These are phyloP conservation scores for Leccinellum rugosiceps DNA, from an alignment of 768 basidiomycete species.

Conservation along the genomic window DNA sequence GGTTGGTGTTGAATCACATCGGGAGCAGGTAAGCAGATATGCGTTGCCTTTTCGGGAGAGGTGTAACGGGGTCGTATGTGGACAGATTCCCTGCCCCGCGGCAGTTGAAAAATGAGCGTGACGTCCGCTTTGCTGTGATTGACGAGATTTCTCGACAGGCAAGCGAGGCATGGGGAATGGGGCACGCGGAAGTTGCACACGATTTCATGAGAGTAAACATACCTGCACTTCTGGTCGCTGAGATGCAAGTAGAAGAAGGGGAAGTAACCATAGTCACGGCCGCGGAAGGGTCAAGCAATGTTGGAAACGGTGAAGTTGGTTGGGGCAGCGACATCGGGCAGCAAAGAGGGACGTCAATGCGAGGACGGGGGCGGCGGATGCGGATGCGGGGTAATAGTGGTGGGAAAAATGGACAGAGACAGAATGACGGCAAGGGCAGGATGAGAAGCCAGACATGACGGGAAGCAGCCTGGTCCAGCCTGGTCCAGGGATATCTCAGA, in stretches of 20 bases:
- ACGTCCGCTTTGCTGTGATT: slow-evolving; percentile 44
- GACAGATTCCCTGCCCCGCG: slow-evolving; percentile 54
- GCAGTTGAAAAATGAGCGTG: slow-evolving; percentile 26
- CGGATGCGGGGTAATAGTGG: not conserved
- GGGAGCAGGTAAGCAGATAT: slow-evolving; percentile 50
- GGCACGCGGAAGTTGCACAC: slow-evolving; percentile 49
- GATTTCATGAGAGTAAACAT: slow-evolving; percentile 53
- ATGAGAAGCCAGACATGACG: not conserved
- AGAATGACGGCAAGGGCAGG: slow-evolving; percentile 1
- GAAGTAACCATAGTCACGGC: not conserved
- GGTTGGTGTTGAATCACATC: slow-evolving; percentile 76
- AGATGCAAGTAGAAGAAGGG: not conserved
- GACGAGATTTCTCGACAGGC: slow-evolving; percentile 62
- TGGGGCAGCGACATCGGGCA: not conserved
- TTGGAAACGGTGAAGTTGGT: not conserved
- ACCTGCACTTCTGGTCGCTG: slow-evolving; percentile 16
- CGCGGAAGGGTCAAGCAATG: not conserved
- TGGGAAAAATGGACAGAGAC: not conserved
- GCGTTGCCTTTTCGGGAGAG: not conserved
- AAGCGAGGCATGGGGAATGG: slow-evolving; percentile 53
- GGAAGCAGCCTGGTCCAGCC: too few species aligned
- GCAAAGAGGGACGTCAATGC: not conserved
- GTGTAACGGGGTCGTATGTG: not conserved
- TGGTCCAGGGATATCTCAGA: not conserved
- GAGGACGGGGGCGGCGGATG: not conserved